A percentile compares a stretch with the other conserved stretches of the same genome.
Evolutionary conservation across 495 filamentous ascomycete genomes (phyloP).

Genomic region (Cladorrhinum samala): DNA sequence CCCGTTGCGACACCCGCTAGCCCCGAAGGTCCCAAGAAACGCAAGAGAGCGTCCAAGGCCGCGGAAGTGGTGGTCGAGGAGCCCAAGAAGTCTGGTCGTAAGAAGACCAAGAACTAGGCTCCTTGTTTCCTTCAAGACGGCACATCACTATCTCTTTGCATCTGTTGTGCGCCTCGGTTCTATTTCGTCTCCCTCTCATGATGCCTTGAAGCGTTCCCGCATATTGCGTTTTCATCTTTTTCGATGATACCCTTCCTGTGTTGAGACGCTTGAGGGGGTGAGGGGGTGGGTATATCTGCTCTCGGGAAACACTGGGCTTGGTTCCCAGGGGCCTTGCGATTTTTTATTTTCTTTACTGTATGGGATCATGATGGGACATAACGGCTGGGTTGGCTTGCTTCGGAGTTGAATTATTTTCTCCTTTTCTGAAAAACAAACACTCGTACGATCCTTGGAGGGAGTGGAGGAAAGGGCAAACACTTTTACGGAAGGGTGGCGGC

Average conservation of each 20-base stretch:
- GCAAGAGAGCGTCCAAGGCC: slow-evolving; percentile 51
- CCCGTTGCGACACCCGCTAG: slow-evolving; percentile 44
- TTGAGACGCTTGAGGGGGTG: neutral
- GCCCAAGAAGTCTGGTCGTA: slow-evolving; percentile 48
- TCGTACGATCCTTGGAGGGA: neutral
- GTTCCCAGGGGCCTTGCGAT: slow-evolving; percentile 2
- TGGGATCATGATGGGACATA: neutral
- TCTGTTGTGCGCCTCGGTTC: slow-evolving; percentile 3
- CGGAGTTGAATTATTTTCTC: neutral
- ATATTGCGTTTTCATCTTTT: slow-evolving; percentile 8
- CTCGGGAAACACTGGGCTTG: neutral
- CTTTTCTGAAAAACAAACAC: neutral
- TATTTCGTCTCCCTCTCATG: slow-evolving; percentile 19
- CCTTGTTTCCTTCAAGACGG: neutral
- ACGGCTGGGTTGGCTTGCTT: neutral
- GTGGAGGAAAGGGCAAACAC: neutral
- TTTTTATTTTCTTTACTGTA: slow-evolving; percentile 1
- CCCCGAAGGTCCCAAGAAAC: slow-evolving; percentile 58
- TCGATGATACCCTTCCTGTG: slow-evolving; percentile 11
- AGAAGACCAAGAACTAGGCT: slow-evolving; percentile 41
- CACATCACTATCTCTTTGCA: slow-evolving; percentile 5
- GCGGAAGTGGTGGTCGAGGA: slow-evolving; percentile 38
- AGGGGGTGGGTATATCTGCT: neutral
- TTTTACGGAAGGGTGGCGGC: too few species aligned
- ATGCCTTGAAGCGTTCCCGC: slow-evolving; percentile 23